Conservation (phyloP, 108 stramenopile species). For the Schizochytrium sp. region DNA sequence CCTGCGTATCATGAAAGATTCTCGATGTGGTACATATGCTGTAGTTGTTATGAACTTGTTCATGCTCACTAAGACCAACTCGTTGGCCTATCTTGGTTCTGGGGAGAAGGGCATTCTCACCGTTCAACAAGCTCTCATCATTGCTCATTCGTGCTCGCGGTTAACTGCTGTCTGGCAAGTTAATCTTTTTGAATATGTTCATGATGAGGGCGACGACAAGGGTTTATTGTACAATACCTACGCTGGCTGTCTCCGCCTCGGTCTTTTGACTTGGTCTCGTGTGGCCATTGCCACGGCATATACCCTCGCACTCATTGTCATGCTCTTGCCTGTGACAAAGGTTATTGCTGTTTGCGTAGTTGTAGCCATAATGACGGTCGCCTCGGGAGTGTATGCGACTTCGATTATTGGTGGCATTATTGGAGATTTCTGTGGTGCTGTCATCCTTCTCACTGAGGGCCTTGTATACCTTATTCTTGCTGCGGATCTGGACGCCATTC, state of each 20-base stretch:
- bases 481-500: slow-evolving; percentile 11
- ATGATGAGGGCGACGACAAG: slow-evolving; percentile 81
- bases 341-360: not conserved
- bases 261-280: slow-evolving; percentile 77
- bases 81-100: slow-evolving; percentile 74
- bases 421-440: slow-evolving; percentile 84
- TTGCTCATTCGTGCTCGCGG: slow-evolving; percentile 77
- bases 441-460: slow-evolving; percentile 68
- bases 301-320: not conserved
- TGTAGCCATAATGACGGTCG: slow-evolving; percentile 68
- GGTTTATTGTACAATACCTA: slow-evolving; percentile 80
- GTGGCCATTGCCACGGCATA: slow-evolving; percentile 72
- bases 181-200: slow-evolving; percentile 78
- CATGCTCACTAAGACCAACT: slow-evolving; percentile 76
- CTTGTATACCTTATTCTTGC: slow-evolving; percentile 48
- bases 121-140: not conserved
- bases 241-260: slow-evolving; percentile 76
- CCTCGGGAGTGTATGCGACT: slow-evolving; percentile 66
- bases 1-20: slow-evolving; percentile 85
- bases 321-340: no score
- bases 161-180: slow-evolving; percentile 79
- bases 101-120: slow-evolving; percentile 65
- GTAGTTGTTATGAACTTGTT: slow-evolving; percentile 79
- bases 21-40: slow-evolving; percentile 84
- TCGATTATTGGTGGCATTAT: slow-evolving; percentile 78